These are phyloP conservation scores for Rickenella mellea DNA, from an alignment of 768 basidiomycete genomes.

Conservation along the genomic window DNA sequence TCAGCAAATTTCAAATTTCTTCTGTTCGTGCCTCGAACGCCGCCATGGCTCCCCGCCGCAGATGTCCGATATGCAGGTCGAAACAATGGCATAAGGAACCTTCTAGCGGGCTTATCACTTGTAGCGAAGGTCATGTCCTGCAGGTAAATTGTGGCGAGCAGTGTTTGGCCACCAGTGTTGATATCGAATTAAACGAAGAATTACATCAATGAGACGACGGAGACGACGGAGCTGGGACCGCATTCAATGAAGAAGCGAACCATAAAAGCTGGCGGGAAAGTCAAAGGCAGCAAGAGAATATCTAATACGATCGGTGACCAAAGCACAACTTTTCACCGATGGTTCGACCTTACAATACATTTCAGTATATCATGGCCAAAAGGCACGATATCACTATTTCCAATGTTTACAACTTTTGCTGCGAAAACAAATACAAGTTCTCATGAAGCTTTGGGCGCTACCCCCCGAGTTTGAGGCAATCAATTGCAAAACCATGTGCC, in stretches of 20 bases:
- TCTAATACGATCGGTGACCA: constrained; percentile 54
- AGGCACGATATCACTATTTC: constrained; percentile 72
- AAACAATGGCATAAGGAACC: constrained; percentile 83
- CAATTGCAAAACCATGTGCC: too few species aligned
- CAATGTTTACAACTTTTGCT: constrained; percentile 79
- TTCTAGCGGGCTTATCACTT: constrained; percentile 70
- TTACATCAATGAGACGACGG: constrained; percentile 72
- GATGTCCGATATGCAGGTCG: constrained; percentile 75
- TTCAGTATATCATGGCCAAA: constrained; percentile 78
- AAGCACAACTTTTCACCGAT: constrained; percentile 9
- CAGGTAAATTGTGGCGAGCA: constrained; percentile 42
- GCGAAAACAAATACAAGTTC: constrained; percentile 60
- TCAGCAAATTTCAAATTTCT: too few species aligned
- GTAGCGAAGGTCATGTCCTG: constrained; percentile 86
- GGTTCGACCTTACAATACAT: not conserved
- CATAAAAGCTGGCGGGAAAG: constrained; percentile 47
- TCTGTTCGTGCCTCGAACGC: too few species aligned
- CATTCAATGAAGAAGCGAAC: constrained; percentile 59
- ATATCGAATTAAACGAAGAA: constrained; percentile 33
- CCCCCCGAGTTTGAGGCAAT: constrained; percentile 74
- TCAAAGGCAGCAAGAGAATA: constrained; percentile 37
- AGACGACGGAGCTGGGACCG: constrained; percentile 52
- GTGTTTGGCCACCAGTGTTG: not conserved
- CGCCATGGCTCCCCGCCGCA: constrained; percentile 53
- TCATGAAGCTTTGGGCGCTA: constrained; percentile 57